phyloP scores from a whole-genome alignment of 257 asterid species.

The Solanum dulcamara region DNA sequence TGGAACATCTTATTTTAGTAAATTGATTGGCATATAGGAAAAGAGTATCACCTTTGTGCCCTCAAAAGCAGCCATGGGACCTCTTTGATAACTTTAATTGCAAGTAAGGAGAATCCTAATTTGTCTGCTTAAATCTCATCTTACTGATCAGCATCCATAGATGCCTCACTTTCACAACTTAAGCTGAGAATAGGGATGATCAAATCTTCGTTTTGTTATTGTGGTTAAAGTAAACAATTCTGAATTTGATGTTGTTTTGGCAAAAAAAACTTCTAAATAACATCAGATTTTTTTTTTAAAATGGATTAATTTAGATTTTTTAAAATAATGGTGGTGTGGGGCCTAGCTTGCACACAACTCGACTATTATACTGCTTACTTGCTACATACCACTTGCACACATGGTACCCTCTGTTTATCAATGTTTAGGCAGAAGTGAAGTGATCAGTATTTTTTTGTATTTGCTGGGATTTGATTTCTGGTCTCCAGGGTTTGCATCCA shows the following conservation, averaged over 20 bases:
- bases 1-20: neutral
- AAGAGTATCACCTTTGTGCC: neutral
- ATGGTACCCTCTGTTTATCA: neutral
- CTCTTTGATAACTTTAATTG: neutral
- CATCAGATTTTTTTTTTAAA: neutral
- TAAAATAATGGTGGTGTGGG: neutral
- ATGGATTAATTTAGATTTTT: neutral
- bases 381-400: neutral
- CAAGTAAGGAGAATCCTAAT: neutral
- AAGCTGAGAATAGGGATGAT: neutral
- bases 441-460: neutral
- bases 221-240: neutral
- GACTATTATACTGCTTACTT: neutral
- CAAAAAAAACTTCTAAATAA: neutral
- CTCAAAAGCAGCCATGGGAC: neutral
- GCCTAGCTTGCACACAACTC: neutral
- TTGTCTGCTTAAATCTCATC: neutral
- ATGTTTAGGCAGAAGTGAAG: neutral
- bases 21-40: neutral
- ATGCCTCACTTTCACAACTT: neutral
- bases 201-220: too few species aligned
- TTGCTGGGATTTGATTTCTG: neutral
- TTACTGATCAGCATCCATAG: neutral
- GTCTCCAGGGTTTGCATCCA: neutral
- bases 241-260: neutral